Evolutionary conservation across 2,329 filamentous ascomycete genomes (phyloP), one percentile per base, ranked within the genome.

Genomic region (Gliomastix tumulicola): DNA sequence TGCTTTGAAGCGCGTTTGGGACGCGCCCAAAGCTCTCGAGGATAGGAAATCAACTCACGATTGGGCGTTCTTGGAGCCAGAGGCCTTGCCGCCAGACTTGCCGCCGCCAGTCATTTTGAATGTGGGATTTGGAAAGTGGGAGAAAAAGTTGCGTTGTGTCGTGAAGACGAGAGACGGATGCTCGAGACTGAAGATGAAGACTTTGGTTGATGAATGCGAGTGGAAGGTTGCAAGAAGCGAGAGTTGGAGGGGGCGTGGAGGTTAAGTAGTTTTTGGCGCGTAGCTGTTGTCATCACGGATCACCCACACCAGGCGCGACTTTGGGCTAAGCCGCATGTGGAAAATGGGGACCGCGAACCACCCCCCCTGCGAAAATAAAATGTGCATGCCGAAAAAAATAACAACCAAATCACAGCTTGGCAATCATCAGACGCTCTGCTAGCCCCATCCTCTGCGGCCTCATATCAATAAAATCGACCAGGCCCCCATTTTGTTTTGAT

Each of bases 21-120:
- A 28, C 25, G 30, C 30, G 30, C 13, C 30, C 13, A 13, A 15
- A 7, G 16, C 18, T 13, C 7, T n/a, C n/a, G n/a, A n/a, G 16
- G 18, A 32, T 13, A 15, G 30, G 15, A 15, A 13, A 34, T 31
- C 5, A 44, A 84, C 89, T 82, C 74, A 97, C 92, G 89, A 96
- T 79, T 97, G 92, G 62, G 92, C 86, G 78, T 85, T 94, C 88
- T 98, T 98, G 76, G 85, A 84, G 75, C 89, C 88, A 74, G 85
- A 90, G 76, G 90, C 89, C 84, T 97, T 97, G 82, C 92, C 92
- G 71, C 92, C 92, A 74, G 90, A 96, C 76, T 98, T 98, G 71
- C 92, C 92, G 71, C 90, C 90, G 80, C 90, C 90, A 88, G 92
- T 94, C 92, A 98, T 98, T 85, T 87, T 96, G 83, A 78, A 57